Evolutionary conservation across 345 rosid genomes (phyloP).

Genomic region (Salix arbutifolia): DNA sequence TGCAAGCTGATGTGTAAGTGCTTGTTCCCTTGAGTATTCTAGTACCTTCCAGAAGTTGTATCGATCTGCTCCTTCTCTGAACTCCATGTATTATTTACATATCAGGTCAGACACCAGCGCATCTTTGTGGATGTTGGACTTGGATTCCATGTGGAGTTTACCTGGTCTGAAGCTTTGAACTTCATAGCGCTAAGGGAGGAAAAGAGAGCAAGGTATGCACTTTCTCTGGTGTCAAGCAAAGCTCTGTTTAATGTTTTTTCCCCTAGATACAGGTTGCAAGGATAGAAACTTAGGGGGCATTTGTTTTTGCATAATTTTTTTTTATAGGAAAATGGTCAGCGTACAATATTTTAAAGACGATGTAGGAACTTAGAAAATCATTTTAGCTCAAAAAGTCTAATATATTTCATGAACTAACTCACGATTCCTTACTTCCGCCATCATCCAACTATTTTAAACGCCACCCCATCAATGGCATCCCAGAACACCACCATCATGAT

Average conservation of each 20-base stretch:
- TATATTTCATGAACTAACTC: no score
- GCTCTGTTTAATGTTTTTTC: not conserved
- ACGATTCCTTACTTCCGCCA: no score
- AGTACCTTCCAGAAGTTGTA: not conserved
- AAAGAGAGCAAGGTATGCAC: constrained; percentile 47
- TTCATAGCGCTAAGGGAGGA: constrained; percentile 59
- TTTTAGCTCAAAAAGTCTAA: no score
- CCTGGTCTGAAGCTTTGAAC: constrained; percentile 74
- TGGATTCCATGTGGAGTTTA: constrained; percentile 80
- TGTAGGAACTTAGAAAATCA: no score
- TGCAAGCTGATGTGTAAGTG: constrained; percentile 94
- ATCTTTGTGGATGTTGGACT: constrained; percentile 72
- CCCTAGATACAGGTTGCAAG: not conserved
- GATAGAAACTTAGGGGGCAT: not conserved
- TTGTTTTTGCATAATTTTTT: no score
- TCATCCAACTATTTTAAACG: no score
- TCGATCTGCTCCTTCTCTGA: not conserved
- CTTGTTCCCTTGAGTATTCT: constrained; percentile 4
- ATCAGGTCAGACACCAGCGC: constrained; percentile 61
- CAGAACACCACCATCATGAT: no score
- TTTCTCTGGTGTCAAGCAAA: not conserved
- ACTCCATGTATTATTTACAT: not conserved
- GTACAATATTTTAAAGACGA: no score
- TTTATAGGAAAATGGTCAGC: no score
- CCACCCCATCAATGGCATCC: no score